phyloP scores from a whole-genome alignment of 441 rosid genomes.

The Corymbia calophylla region DNA sequence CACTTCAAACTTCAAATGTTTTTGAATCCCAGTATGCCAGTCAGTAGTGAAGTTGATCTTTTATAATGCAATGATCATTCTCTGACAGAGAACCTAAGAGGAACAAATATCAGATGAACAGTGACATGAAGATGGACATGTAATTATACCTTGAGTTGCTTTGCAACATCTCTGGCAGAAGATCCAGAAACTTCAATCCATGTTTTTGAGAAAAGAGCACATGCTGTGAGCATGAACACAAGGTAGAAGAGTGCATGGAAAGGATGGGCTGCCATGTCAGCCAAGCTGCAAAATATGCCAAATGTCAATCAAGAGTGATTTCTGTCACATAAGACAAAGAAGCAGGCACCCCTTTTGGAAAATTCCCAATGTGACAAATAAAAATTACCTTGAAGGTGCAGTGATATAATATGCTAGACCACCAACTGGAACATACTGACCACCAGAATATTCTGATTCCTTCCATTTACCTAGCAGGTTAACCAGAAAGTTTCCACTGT shows the following conservation, averaged over 20 bases:
- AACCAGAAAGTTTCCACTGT: conserved; percentile 71
- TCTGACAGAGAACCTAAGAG: neutral
- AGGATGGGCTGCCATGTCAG: conserved; percentile 87
- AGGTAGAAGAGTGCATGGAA: conserved; percentile 93
- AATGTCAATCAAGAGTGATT: neutral
- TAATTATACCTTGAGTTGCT: conserved; percentile 75
- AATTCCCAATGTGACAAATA: neutral
- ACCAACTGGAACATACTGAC: conserved; percentile 84
- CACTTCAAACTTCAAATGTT: neutral
- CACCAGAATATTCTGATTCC: conserved; percentile 84
- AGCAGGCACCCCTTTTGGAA: neutral
- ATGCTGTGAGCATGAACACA: conserved; percentile 78
- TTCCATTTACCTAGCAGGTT: conserved; percentile 83
- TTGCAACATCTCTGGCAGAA: conserved; percentile 90
- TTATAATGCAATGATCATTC: neutral
- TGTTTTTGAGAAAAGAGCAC: conserved; percentile 91
- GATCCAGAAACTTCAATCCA: conserved; percentile 99
- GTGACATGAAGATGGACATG: neutral
- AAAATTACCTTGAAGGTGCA: conserved; percentile 72
- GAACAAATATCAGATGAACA: neutral
- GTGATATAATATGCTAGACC: conserved; percentile 83
- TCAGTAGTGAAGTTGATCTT: neutral
- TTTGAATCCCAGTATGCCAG: neutral
- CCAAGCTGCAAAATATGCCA: conserved; percentile 37
- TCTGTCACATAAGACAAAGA: neutral